A percentile compares a stretch with the other conserved stretches of the same genome.
These are phyloP conservation scores for Cladosporium colombiae DNA, from an alignment of 2,329 filamentous ascomycete species.

Conservation along the genomic window DNA sequence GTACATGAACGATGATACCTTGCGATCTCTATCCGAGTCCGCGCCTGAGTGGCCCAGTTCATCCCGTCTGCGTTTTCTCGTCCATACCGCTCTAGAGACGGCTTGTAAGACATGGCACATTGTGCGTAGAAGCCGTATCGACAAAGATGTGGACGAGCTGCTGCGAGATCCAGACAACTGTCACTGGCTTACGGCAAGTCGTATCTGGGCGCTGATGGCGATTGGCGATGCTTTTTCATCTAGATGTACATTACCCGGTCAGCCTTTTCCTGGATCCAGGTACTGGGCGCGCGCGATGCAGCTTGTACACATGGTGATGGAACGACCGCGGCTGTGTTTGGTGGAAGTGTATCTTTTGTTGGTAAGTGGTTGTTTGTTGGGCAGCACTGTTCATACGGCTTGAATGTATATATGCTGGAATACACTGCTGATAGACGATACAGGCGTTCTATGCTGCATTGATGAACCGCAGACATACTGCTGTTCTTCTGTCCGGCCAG, in stretches of 20 bases:
- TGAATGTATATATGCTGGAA: not conserved
- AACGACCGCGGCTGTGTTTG: conserved; percentile 47
- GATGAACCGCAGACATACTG: conserved; percentile 49
- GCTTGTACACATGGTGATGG: conserved; percentile 43
- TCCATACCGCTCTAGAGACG: conserved; percentile 46
- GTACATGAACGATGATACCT: conserved; percentile 36
- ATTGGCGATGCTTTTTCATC: conserved; percentile 51
- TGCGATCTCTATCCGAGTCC: conserved; percentile 39
- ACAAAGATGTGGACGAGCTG: conserved; percentile 42
- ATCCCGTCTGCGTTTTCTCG: conserved; percentile 40
- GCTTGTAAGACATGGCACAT: conserved; percentile 47
- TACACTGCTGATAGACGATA: not conserved
- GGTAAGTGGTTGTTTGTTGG: conserved; percentile 34
- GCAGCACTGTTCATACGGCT: not conserved
- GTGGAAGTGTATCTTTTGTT: conserved; percentile 50
- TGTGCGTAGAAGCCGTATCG: conserved; percentile 42
- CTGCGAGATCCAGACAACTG: conserved; percentile 40
- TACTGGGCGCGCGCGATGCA: conserved; percentile 48
- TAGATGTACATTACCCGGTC: conserved; percentile 37
- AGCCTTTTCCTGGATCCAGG: conserved; percentile 45
- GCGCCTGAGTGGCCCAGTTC: conserved; percentile 44
- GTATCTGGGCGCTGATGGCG: conserved; percentile 49
- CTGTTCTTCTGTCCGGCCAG: conserved; percentile 47
- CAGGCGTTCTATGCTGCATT: conserved; percentile 49
- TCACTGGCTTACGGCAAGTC: conserved; percentile 41